phyloP scores from a whole-genome alignment of 768 basidiomycete species.

The Leccinum sublutescens region DNA sequence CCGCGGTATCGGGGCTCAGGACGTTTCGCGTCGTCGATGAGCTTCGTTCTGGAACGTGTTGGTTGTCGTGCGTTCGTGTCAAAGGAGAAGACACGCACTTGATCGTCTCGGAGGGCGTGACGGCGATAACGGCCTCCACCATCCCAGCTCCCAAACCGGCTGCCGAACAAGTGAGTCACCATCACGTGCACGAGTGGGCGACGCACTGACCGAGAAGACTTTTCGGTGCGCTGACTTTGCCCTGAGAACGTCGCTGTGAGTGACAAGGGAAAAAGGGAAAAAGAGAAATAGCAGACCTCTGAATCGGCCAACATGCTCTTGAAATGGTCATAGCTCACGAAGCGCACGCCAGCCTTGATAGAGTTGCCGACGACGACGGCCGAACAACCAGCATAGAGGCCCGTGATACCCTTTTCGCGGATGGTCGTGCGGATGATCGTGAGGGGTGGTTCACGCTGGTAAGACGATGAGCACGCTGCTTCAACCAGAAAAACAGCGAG shows the following conservation, averaged over 20 bases:
- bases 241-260: slow-evolving; percentile 46
- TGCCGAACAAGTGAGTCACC: slow-evolving; percentile 22
- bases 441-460: slow-evolving; percentile 65
- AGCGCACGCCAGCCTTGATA: slow-evolving; percentile 92
- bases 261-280: background rate
- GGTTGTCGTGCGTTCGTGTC: background rate
- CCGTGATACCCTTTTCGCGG: slow-evolving; percentile 68
- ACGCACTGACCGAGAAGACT: slow-evolving; percentile 69
- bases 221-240: slow-evolving; percentile 83
- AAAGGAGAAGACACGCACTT: slow-evolving; percentile 57
- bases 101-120: slow-evolving; percentile 97
- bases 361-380: slow-evolving; percentile 92
- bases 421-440: slow-evolving; percentile 75
- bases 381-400: slow-evolving; percentile 91
- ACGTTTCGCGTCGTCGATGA: slow-evolving; percentile 91
- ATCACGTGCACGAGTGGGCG: background rate
- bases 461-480: background rate
- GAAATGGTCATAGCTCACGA: slow-evolving; percentile 92
- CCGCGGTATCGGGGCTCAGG: slow-evolving; percentile 85
- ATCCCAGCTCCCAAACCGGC: slow-evolving; percentile 87
- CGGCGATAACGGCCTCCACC: slow-evolving; percentile 90
- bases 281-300: slow-evolving; percentile 48
- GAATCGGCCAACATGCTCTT: slow-evolving; percentile 80
- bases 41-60: slow-evolving; percentile 75
- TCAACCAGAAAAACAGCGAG: background rate